phyloP scores from a whole-genome alignment of 2,329 filamentous ascomycete genomes.

The Aspergillus alliaceus region DNA sequence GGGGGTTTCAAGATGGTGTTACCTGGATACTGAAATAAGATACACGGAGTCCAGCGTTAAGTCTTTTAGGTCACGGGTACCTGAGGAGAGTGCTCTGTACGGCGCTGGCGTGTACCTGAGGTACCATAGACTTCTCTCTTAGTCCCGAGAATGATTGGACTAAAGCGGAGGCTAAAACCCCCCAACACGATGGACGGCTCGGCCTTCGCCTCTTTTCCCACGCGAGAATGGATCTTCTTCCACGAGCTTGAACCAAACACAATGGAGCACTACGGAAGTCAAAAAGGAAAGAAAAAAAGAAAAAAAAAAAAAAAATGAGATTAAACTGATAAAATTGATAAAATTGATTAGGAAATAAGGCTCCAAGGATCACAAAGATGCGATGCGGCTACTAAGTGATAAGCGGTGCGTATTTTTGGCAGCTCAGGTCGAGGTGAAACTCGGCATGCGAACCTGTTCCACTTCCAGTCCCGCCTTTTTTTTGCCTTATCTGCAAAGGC shows the following conservation, averaged over 20 bases:
- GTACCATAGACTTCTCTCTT: neutral
- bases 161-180: neutral
- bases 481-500: neutral
- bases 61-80: neutral
- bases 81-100: neutral
- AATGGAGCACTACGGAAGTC: neutral
- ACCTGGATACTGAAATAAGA: neutral
- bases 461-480: neutral
- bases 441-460: slow-evolving; percentile 1
- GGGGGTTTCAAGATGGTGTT: neutral
- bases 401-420: neutral
- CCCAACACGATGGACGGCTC: slow-evolving; percentile 5
- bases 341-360: neutral
- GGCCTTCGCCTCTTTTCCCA: slow-evolving; percentile 8
- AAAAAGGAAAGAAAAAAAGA: neutral
- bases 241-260: slow-evolving; percentile 9
- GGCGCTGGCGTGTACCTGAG: neutral
- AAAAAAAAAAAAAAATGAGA: neutral
- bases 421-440: neutral
- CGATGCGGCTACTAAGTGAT: too few species aligned
- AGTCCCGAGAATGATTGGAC: neutral
- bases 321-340: neutral
- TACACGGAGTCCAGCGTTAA: too few species aligned
- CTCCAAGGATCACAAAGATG: neutral
- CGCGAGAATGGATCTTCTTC: slow-evolving; percentile 16